A percentile compares a stretch with the other conserved stretches of the same genome.
Evolutionary conservation across 306 rosid genomes (phyloP).

Genomic region (Echinosophora koreensis): DNA sequence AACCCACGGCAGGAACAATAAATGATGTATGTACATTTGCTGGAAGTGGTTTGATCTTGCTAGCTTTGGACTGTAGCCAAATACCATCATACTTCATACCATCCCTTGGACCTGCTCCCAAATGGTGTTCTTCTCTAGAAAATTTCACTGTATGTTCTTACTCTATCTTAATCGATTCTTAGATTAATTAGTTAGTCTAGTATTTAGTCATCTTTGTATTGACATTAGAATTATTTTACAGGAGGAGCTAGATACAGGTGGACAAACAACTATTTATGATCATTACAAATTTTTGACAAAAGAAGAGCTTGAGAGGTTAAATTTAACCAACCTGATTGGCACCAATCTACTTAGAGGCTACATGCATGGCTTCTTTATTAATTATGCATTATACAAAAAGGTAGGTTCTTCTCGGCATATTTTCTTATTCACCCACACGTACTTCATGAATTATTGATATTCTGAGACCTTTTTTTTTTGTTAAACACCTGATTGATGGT

Average conservation of each 20-base stretch:
- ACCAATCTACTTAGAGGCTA: slow-evolving; percentile 80
- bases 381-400: slow-evolving; percentile 77
- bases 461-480: neutral
- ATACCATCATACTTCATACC: slow-evolving; percentile 94
- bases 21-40: slow-evolving; percentile 84
- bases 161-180: slow-evolving; percentile 39
- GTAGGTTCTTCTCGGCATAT: slow-evolving; percentile 50
- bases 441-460: slow-evolving; percentile 19
- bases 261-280: slow-evolving; percentile 77
- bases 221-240: slow-evolving; percentile 52
- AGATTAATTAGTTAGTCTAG: slow-evolving; percentile 20
- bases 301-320: slow-evolving; percentile 87
- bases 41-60: slow-evolving; percentile 87
- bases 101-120: slow-evolving; percentile 96
- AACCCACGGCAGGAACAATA: slow-evolving; percentile 78
- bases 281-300: slow-evolving; percentile 80
- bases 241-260: slow-evolving; percentile 90
- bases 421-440: slow-evolving; percentile 4
- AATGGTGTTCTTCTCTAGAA: slow-evolving; percentile 91
- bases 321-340: slow-evolving; percentile 81
- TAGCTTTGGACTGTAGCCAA: slow-evolving; percentile 88
- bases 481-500: neutral
- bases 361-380: slow-evolving; percentile 90
- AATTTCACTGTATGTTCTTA: slow-evolving; percentile 75
- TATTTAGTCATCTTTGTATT: slow-evolving; percentile 31